Base-by-base conservation (phyloP, 2,329 filamentous ascomycete species). In the Colletotrichum trifolii region DNA sequence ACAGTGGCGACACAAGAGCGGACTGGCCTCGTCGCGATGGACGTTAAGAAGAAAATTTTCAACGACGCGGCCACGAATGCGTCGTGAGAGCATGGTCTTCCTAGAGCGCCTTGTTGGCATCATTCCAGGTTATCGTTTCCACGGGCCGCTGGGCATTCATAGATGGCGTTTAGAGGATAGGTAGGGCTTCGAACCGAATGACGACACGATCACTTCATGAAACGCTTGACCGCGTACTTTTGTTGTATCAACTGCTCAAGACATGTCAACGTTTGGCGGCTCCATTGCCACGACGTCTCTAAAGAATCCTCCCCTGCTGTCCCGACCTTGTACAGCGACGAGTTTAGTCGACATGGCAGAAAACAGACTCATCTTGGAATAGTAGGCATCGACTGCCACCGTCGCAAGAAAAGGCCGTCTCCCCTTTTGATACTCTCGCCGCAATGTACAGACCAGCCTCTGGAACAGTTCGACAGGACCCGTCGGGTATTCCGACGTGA, bases 31-130 rank as follows among this genome's bases (percentile, higher is more conserved):
- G 79, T 89, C 73, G 87, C 88, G 2, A 82, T 82, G 1, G 83
- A 87, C 70, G 83, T 91, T 67, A 91, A 91, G 80, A 84, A 84
- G 54, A 83, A 83, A 72, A 77, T 91, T 6, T 91, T 91, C 68
- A 84, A 82, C 67, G 72, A 78, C 11, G 69, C 82, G 46, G 75
- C 74, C 43, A 56, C 64, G 13, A 69, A 69, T 10, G 47, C 54
- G 35, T 67, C 53, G 17, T 64, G 8, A 4, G 42, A 33, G 34
- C 15, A 40, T 12, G 39, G 40, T 42, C 12, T 45, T 39, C 47
- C 46, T 61, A 15, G 25, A 25, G 25, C 25, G 4, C 25, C 62
- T 61, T 43, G 39, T 56, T 47, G 40, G 49, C 62, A 46, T 65
- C 62, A 17, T 54, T 40, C 40, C 35, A 42, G 52, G 57, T 38